Base-by-base conservation (phyloP, 768 basidiomycete species). In the Calocera cornea region DNA sequence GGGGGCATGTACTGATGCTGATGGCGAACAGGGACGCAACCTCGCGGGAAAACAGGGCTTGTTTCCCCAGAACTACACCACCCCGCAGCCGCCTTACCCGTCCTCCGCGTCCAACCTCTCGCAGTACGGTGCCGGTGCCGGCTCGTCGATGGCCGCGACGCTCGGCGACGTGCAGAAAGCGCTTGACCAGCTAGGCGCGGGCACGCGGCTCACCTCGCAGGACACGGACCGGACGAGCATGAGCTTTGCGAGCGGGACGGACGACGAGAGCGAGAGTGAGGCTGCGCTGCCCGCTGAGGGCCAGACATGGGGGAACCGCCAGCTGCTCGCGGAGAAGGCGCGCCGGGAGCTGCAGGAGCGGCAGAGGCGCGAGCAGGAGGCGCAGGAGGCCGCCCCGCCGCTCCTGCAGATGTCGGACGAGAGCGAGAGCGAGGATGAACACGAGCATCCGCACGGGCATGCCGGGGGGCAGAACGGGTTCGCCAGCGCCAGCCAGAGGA, bases 81-180 rank as follows among this genome's bases (percentile, higher is more conserved):
- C 89, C 0, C 78, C 84, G 2, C 80, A 78, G 1, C 82, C 83
- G 0, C 19, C 67, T 14, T 36, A 68, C 33, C 38, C 64, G 36
- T 14, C 22, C 11, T 64, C 67, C 17, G 22, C 60, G n/a, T 64
- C 67, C 11, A 40, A 38, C 63, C 60, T 24, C 24, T 64, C 67
- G 54, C 44, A 34, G 40, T 27, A 44, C 36, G 41, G 33, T 22
- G 36, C 60, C 66, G 65, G 34, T 34, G 17, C 27, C 16, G 60
- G 64, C 2, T 41, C 67, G 10, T 1, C 68, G 54, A 92, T 95
- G 89, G 84, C 84, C 41, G 90, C 87, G 1, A 95, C 92, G 1
- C 82, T 95, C 82, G 92, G 88, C 1, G 92, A 95, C 67, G 90
- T 95, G 5, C 90, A 95, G 75, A 79, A 90, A 70, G 92, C 92